Percentiles rank a stretch among this genome's conserved stretches.
phyloP scores from a whole-genome alignment of 495 filamentous ascomycete genomes.

The Aspergillus heteromorphus region DNA sequence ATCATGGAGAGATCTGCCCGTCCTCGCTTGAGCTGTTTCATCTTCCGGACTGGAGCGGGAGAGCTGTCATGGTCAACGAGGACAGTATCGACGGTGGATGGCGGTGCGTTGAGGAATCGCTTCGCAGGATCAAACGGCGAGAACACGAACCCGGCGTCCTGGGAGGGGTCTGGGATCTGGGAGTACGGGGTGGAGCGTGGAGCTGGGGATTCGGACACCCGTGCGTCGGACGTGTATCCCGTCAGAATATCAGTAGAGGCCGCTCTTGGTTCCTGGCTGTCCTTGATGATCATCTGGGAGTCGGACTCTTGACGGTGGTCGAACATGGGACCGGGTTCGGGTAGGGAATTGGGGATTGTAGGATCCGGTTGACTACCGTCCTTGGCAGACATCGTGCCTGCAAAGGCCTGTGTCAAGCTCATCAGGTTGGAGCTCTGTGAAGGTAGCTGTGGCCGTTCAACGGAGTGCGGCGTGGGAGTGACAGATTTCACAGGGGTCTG shows the following conservation, averaged over 20 bases:
- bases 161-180: slow-evolving; percentile 70
- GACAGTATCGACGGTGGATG: slow-evolving; percentile 68
- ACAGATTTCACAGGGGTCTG: slow-evolving; percentile 32
- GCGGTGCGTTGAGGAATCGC: slow-evolving; percentile 57
- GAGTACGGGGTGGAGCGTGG: slow-evolving; percentile 48
- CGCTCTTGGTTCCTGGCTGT: slow-evolving; percentile 52
- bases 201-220: slow-evolving; percentile 41
- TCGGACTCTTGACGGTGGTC: slow-evolving; percentile 38
- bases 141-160: slow-evolving; percentile 72
- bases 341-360: slow-evolving; percentile 42
- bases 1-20: slow-evolving; percentile 31
- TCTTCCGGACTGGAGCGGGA: slow-evolving; percentile 53
- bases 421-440: slow-evolving; percentile 53
- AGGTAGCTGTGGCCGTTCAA: slow-evolving; percentile 43
- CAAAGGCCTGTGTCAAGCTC: slow-evolving; percentile 86
- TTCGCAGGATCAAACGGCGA: slow-evolving; percentile 51
- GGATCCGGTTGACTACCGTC: slow-evolving; percentile 34
- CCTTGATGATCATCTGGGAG: slow-evolving; percentile 55
- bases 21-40: slow-evolving; percentile 52
- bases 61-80: slow-evolving; percentile 54
- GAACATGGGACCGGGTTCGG: slow-evolving; percentile 47
- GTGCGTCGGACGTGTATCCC: slow-evolving; percentile 24
- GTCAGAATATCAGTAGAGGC: slow-evolving; percentile 26
- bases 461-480: slow-evolving; percentile 22
- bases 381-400: slow-evolving; percentile 78